A percentile compares a stretch with the other conserved stretches of the same genome.
Conservation (phyloP, 345 rosid species). For the Sisymbrium altissimum region DNA sequence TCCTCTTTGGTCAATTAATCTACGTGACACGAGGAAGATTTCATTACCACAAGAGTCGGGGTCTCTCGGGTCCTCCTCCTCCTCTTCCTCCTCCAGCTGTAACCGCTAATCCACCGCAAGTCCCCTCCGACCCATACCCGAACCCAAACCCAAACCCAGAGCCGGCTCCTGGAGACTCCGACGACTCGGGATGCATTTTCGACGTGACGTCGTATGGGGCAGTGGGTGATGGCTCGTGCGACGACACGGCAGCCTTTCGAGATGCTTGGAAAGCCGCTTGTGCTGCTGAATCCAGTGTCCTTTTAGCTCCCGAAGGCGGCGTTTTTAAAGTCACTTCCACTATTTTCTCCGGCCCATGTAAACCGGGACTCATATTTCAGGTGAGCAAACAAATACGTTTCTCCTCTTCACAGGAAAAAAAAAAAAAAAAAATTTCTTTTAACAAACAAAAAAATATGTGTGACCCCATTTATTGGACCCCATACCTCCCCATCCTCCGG, state of each 20-base stretch:
- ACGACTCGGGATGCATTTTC: slow-evolving; percentile 37
- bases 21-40: slow-evolving; percentile 48
- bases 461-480: background rate
- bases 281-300: slow-evolving; percentile 56
- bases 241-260: slow-evolving; percentile 75
- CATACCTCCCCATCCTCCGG: background rate
- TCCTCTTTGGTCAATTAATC: slow-evolving; percentile 19
- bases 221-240: slow-evolving; percentile 73
- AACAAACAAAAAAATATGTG: background rate
- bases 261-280: slow-evolving; percentile 94
- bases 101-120: slow-evolving; percentile 35
- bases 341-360: slow-evolving; percentile 89
- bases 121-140: slow-evolving; percentile 72
- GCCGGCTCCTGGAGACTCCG: slow-evolving; percentile 37
- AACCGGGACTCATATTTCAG: slow-evolving; percentile 76
- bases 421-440: background rate
- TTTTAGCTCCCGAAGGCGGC: slow-evolving; percentile 67
- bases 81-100: slow-evolving; percentile 16
- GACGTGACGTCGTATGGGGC: slow-evolving; percentile 81
- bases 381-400: slow-evolving; percentile 29
- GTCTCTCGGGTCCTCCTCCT: slow-evolving; percentile 24
- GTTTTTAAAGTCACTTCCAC: slow-evolving; percentile 76
- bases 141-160: slow-evolving; percentile 23
- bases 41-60: slow-evolving; percentile 64
- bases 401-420: background rate